A percentile compares a stretch with the other conserved stretches of the same genome.
These are phyloP conservation scores for Candida oleophila DNA, from an alignment of 805 yeast genomes.

Conservation along the genomic window DNA sequence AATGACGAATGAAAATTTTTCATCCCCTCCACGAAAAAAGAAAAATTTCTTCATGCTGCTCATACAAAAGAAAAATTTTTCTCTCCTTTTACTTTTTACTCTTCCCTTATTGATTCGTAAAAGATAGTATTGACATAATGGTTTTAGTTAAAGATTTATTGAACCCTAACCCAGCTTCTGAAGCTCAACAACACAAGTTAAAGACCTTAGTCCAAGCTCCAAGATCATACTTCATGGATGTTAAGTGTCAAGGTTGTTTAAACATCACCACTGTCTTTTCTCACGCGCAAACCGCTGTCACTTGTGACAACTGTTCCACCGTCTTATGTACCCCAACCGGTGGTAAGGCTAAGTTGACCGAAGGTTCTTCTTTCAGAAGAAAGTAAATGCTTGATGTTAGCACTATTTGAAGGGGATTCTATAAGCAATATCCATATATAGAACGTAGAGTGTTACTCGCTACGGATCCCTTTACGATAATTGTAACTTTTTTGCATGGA, in stretches of 20 bases:
- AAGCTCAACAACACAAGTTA: slow-evolving; percentile 37
- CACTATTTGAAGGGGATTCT: not conserved
- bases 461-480: not conserved
- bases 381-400: slow-evolving; percentile 20
- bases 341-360: slow-evolving; percentile 44
- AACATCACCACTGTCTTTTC: slow-evolving; percentile 42
- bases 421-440: not conserved
- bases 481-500: slow-evolving; percentile 1
- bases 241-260: slow-evolving; percentile 42
- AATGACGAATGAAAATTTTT: slow-evolving; percentile 2
- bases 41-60: not conserved
- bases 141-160: slow-evolving; percentile 46
- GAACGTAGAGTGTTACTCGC: not conserved
- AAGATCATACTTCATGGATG: slow-evolving; percentile 44
- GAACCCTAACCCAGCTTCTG: slow-evolving; percentile 39
- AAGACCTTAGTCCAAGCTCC: slow-evolving; percentile 41
- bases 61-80: not conserved
- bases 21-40: not conserved
- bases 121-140: slow-evolving; percentile 13
- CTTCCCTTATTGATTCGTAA: not conserved
- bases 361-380: slow-evolving; percentile 42
- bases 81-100: not conserved
- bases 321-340: slow-evolving; percentile 43
- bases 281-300: slow-evolving; percentile 43
- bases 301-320: slow-evolving; percentile 41